These are phyloP conservation scores for Elsinoe arachidis DNA, from an alignment of 2,329 filamentous ascomycete genomes.

Conservation along the genomic window DNA sequence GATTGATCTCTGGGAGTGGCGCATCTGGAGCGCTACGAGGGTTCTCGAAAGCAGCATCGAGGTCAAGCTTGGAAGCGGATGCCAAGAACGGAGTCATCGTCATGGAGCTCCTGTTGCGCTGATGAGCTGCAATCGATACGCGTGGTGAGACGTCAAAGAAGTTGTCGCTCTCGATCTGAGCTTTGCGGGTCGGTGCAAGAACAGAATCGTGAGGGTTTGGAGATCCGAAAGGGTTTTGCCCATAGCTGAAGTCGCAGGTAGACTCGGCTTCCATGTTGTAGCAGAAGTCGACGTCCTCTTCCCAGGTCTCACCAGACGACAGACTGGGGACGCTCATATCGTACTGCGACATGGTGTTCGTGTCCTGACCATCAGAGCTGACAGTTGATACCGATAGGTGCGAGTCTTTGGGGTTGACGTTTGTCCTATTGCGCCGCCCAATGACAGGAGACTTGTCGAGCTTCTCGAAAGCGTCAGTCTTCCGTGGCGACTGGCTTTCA, in stretches of 20 bases:
- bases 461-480: neutral
- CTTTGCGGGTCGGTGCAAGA: slow-evolving; percentile 7
- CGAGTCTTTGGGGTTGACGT: neutral
- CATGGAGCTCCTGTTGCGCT: slow-evolving; percentile 3
- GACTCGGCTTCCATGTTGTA: slow-evolving; percentile 54
- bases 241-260: slow-evolving; percentile 53
- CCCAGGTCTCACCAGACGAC: slow-evolving; percentile 44
- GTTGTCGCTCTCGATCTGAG: neutral
- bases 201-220: slow-evolving; percentile 15
- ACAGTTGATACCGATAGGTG: neutral
- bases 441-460: neutral
- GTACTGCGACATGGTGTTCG: slow-evolving; percentile 10
- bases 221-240: slow-evolving; percentile 11
- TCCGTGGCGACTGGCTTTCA: slow-evolving; percentile 23
- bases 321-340: slow-evolving; percentile 16
- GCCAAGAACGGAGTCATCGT: slow-evolving; percentile 8
- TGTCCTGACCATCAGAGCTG: slow-evolving; percentile 10
- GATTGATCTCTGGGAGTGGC: slow-evolving; percentile 8
- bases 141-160: slow-evolving; percentile 8
- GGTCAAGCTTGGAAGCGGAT: neutral
- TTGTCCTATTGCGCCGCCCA: neutral
- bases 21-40: slow-evolving; percentile 10
- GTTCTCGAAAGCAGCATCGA: slow-evolving; percentile 3
- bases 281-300: slow-evolving; percentile 55
- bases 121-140: slow-evolving; percentile 3